Evolutionary conservation across 345 rosid species (phyloP), one percentile per base, ranked within the genome.

Genomic region (Pseudoturritis turrita): DNA sequence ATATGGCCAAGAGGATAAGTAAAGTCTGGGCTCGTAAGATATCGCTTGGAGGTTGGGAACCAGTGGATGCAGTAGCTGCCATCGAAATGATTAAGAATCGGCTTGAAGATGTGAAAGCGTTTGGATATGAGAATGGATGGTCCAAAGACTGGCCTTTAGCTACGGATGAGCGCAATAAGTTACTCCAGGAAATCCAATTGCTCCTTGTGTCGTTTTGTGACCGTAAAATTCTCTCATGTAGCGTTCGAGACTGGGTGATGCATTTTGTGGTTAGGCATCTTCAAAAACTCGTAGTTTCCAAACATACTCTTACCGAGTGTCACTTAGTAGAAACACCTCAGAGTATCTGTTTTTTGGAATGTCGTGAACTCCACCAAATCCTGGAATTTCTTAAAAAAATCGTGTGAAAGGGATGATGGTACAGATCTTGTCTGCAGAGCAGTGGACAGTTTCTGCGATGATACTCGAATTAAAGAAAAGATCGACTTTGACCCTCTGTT

Each of bases 301-400:
- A 66, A 49, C n/a, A 35, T 9, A 35, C 10, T 57, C 61, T 58
- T 49, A 39, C 31, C 11, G 62, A 40, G 37, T 59, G 54, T 31
- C 53, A 15, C 45, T 40, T 67, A 44, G 11, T 31, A 36, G 54
- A 31, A 50, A 67, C 68, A 58, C 78, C 78, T 74, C 78, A 67
- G 73, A 15, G 59, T 40, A 67, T 67, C 47, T 66, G 73, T 31
- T 74, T 74, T 33, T 33, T 68, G 46, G 62, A 37, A 36, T 9
- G 39, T 41, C 54, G 5, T 29, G 62, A 66, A 14, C 78, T 74
- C 37, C n/a, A 6, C 40, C 37, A 61, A 28, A 41, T 74, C 33
- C 28, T 58, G 10, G 45, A 29, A 14, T 4, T 49, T 29, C 64
- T 66, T 7, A 58, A 22, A 67, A 26, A 10, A 29, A 59, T 59